Evolutionary conservation across 164 flowering plant genomes (phyloP).

Genomic region (Magnolia officinalis): DNA sequence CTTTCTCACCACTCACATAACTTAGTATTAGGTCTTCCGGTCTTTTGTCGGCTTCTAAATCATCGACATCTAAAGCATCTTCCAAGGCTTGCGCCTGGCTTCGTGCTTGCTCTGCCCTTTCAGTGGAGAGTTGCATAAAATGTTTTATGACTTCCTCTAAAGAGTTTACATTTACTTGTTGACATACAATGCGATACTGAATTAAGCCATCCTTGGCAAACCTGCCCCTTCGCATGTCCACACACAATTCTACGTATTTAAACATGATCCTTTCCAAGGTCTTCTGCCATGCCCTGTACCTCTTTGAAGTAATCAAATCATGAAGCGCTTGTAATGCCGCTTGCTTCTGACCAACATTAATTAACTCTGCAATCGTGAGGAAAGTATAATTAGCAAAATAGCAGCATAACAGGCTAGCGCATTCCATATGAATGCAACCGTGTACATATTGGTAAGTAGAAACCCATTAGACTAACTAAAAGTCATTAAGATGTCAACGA

Average conservation of each 20-base stretch:
- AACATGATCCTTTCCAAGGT: conserved; percentile 84
- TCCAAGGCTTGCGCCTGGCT: conserved; percentile 86
- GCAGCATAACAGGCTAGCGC: neutral
- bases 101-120: conserved; percentile 87
- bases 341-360: conserved; percentile 93
- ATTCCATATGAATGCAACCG: neutral
- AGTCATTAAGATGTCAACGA: neutral
- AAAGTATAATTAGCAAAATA: neutral
- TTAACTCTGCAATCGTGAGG: conserved; percentile 55
- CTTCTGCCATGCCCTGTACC: conserved; percentile 87
- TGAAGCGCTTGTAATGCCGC: conserved; percentile 89
- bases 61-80: conserved; percentile 95
- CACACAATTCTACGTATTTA: conserved; percentile 92
- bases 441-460: neutral
- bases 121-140: conserved; percentile 87
- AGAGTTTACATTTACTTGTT: conserved; percentile 86
- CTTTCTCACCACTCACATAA: conserved; percentile 97
- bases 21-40: conserved; percentile 98
- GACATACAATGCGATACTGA: conserved; percentile 89
- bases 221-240: conserved; percentile 82
- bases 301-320: conserved; percentile 82
- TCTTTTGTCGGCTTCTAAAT: conserved; percentile 88
- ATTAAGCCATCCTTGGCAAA: conserved; percentile 94
- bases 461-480: neutral
- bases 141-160: conserved; percentile 96